Conservation (phyloP, 2,329 filamentous ascomycete species). For the Pezicula rhizophila region DNA sequence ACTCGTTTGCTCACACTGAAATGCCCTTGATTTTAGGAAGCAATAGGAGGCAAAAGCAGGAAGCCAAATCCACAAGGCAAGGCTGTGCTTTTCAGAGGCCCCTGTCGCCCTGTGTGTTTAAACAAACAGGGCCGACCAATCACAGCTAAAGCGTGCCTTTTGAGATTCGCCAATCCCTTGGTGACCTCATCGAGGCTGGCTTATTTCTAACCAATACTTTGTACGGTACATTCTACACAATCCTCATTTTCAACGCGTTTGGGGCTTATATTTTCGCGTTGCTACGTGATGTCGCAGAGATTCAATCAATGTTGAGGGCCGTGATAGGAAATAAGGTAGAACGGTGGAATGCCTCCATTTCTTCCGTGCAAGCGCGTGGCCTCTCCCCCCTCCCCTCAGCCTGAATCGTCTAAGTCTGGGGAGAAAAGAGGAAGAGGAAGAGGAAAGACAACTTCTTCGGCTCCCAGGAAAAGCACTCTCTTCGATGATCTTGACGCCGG, state of each 20-base stretch:
- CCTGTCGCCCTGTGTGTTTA: no score
- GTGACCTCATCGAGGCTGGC: conserved; percentile 8
- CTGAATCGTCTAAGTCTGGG: conserved; percentile 16
- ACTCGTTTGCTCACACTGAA: no score
- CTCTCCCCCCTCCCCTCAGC: conserved; percentile 37
- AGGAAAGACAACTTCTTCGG: conserved; percentile 17
- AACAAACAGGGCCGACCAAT: no score
- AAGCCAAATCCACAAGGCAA: no score
- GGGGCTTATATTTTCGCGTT: not conserved
- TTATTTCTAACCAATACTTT: no score
- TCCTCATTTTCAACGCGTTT: not conserved
- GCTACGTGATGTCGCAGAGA: not conserved
- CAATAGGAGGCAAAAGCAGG: no score
- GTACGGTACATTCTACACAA: no score
- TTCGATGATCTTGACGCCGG: conserved; percentile 55
- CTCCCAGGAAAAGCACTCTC: conserved; percentile 47
- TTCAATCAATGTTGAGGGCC: not conserved
- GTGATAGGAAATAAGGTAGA: conserved; percentile 3
- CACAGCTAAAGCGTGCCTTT: conserved; percentile 4
- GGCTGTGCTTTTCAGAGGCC: no score
- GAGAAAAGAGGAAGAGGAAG: conserved; percentile 12
- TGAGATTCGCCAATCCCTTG: conserved; percentile 7
- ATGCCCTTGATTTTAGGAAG: no score
- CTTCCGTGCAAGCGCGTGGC: conserved; percentile 61
- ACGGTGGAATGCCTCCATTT: conserved; percentile 55